These are phyloP conservation scores for Starmerella apis DNA, from an alignment of 805 yeast genomes.

Conservation along the genomic window DNA sequence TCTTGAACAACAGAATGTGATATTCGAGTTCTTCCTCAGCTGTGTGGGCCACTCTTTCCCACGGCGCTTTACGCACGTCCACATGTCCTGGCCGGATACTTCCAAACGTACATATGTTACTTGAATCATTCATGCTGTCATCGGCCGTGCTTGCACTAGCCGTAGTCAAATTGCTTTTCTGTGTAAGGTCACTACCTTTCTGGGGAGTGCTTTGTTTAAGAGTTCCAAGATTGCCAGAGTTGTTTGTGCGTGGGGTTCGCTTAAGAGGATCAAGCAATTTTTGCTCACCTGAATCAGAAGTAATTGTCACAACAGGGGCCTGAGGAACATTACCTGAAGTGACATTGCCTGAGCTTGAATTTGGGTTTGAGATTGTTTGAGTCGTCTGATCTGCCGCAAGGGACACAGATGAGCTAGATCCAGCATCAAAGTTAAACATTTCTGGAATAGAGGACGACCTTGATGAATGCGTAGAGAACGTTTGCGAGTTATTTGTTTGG, in stretches of 20 bases:
- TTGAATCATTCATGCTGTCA: neutral
- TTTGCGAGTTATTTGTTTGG: neutral
- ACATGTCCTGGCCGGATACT: slow-evolving; percentile 10
- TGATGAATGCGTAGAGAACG: neutral
- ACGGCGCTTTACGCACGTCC: slow-evolving; percentile 13
- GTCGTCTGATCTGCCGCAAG: neutral
- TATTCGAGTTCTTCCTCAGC: slow-evolving; percentile 22
- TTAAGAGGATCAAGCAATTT: neutral
- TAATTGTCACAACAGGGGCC: slow-evolving; percentile 2
- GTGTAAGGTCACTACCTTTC: neutral
- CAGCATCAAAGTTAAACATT: neutral
- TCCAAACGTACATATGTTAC: slow-evolving; percentile 10
- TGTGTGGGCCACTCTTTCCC: slow-evolving; percentile 11
- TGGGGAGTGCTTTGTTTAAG: neutral
- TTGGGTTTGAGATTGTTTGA: neutral
- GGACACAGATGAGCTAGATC: neutral
- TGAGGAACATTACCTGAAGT: neutral
- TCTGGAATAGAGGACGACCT: slow-evolving; percentile 1
- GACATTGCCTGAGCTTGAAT: no score
- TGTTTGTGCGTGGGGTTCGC: neutral
- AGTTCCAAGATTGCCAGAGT: neutral
- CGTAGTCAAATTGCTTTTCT: neutral
- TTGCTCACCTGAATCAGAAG: neutral
- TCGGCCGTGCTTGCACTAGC: neutral
- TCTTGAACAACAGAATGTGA: slow-evolving; percentile 18